Evolutionary conservation across 805 yeast species (phyloP).

Genomic region (Clavispora santaluciae): DNA sequence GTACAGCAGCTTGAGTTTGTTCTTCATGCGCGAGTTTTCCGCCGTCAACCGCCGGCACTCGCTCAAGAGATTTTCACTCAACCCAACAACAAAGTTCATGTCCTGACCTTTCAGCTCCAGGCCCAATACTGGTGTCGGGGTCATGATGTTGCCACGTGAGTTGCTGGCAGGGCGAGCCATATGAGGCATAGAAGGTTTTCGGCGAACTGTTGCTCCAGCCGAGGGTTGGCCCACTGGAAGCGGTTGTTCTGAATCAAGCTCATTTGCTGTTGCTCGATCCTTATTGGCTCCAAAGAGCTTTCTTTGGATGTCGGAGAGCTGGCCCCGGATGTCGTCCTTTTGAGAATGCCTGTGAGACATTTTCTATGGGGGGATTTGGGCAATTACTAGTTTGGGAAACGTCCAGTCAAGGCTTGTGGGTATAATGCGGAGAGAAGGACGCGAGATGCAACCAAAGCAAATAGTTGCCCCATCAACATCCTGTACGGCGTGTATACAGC

Average conservation of each 20-base stretch:
- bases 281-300: slow-evolving; percentile 23
- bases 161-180: background rate
- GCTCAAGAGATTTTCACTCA: slow-evolving; percentile 64
- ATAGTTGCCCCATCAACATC: background rate
- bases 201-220: slow-evolving; percentile 1
- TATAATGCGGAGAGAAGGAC: background rate
- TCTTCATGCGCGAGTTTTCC: slow-evolving; percentile 48
- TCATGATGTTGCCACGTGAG: background rate
- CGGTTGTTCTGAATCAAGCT: slow-evolving; percentile 2
- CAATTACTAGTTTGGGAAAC: no score
- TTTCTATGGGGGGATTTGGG: no score
- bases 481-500: background rate
- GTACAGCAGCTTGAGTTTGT: slow-evolving; percentile 36
- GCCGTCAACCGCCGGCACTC: slow-evolving; percentile 70
- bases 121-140: slow-evolving; percentile 29
- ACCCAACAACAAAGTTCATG: slow-evolving; percentile 66
- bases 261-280: slow-evolving; percentile 2
- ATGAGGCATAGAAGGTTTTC: background rate
- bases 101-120: slow-evolving; percentile 52
- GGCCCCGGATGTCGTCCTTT: slow-evolving; percentile 33
- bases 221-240: slow-evolving; percentile 1
- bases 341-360: slow-evolving; percentile 13
- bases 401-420: background rate
- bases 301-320: slow-evolving; percentile 35
- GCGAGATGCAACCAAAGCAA: slow-evolving; percentile 1